Base-by-base conservation (phyloP, 371 early-diverging fungal genomes). In the Zychaea mexicana region DNA sequence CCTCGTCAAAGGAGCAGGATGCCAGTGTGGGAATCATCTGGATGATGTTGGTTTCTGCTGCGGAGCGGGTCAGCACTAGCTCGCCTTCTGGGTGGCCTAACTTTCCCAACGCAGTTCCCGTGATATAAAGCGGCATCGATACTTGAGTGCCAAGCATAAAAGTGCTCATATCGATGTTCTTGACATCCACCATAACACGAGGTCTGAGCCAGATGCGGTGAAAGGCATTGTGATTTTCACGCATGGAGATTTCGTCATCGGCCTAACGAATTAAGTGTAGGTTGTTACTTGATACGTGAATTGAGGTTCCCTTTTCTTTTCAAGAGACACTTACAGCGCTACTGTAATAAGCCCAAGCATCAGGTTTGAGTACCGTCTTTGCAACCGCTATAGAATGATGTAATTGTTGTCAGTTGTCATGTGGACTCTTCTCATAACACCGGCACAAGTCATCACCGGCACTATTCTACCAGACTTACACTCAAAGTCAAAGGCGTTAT, bases 261-360 rank as follows among this genome's bases (percentile, higher is more conserved):
- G 10, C 93, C 93, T 19, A 88, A 88, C 54, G 84, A 83, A 72
- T 17, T 17, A 17, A 42, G 15, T 42, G n/a, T 12, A 5, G n/a
- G 12, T 33, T 33, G 12, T 33, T 8, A 33, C 33, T 8, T 33
- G n/a, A n/a, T n/a, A n/a, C n/a, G n/a, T n/a, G n/a, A n/a, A n/a
- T n/a, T n/a, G n/a, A n/a, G n/a, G n/a, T n/a, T n/a, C n/a, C n/a
- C n/a, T n/a, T n/a, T n/a, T n/a, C n/a, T n/a, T n/a, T n/a, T n/a
- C n/a, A n/a, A n/a, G n/a, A n/a, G n/a, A n/a, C n/a, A n/a, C n/a
- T n/a, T n/a, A n/a, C n/a, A n/a, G n/a, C n/a, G n/a, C n/a, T n/a
- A 42, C 42, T 42, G n/a, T 92, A 96, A 72, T 95, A 96, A 30
- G 88, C 92, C 94, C 94, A 95, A 2, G 93, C 93, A 57, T 89